Evolutionary conservation across 2,329 filamentous ascomycete genomes (phyloP).

Genomic region (Camptophora hylomeconis): DNA sequence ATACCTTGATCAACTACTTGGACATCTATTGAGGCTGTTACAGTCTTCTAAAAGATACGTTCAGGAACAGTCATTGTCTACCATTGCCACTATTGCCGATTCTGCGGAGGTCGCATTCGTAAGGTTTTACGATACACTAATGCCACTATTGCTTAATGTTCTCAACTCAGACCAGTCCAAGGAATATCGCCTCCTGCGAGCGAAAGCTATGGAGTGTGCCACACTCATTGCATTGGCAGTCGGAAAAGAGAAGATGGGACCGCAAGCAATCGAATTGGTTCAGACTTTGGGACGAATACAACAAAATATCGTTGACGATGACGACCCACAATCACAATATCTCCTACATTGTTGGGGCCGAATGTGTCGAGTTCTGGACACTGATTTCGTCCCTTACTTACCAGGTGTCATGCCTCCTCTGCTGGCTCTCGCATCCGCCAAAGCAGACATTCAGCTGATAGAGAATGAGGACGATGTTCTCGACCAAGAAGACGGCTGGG

Average conservation of each 20-base stretch:
- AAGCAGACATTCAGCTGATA: conserved; percentile 91
- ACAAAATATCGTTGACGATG: conserved; percentile 68
- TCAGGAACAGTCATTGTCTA: conserved; percentile 93
- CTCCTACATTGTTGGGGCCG: conserved; percentile 98
- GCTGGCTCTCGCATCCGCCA: conserved; percentile 78
- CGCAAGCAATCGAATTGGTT: conserved; percentile 76
- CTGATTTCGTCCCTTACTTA: conserved; percentile 86
- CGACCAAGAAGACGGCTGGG: conserved; percentile 92
- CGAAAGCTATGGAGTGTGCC: conserved; percentile 98
- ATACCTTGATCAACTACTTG: conserved; percentile 78
- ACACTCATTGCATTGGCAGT: conserved; percentile 89
- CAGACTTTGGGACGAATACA: conserved; percentile 81
- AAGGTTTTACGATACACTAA: conserved; percentile 89
- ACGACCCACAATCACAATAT: conserved; percentile 94
- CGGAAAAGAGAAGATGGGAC: conserved; percentile 79
- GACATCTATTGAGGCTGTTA: conserved; percentile 72
- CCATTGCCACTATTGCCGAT: conserved; percentile 97
- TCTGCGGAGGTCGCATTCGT: conserved; percentile 89
- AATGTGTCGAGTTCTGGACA: conserved; percentile 88
- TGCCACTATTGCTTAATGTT: conserved; percentile 87
- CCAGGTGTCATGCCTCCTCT: conserved; percentile 89
- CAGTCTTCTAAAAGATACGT: conserved; percentile 91
- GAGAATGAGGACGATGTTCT: conserved; percentile 91
- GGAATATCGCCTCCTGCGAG: conserved; percentile 78
- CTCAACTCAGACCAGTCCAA: conserved; percentile 82